Conservation (phyloP, 768 basidiomycete species). For the Dictyophora rubrovolvata region DNA sequence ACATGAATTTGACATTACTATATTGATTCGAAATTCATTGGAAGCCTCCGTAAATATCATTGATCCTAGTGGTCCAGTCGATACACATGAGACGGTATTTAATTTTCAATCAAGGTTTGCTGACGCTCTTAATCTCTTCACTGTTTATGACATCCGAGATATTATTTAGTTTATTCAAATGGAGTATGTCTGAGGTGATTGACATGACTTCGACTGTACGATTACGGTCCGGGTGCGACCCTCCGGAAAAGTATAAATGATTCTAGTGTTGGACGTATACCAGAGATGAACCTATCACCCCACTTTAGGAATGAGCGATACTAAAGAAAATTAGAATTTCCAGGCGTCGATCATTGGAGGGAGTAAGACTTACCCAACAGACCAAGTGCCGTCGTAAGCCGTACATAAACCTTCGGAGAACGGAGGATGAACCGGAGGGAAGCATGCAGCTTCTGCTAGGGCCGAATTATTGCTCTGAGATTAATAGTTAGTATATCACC, state of each 20-base stretch:
- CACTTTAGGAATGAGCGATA: background rate
- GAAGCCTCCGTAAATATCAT: too few relatives aligned
- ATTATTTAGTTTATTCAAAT: too few relatives aligned
- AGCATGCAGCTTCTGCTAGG: background rate
- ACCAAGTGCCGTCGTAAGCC: background rate
- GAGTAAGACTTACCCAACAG: background rate
- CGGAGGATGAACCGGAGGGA: slow-evolving; percentile 2
- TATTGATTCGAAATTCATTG: too few relatives aligned
- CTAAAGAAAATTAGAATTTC: background rate
- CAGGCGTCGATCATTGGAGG: background rate
- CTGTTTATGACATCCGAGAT: too few relatives aligned
- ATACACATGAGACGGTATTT: too few relatives aligned
- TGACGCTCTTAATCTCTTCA: too few relatives aligned
- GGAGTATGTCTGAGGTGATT: too few relatives aligned
- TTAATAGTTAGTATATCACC: background rate
- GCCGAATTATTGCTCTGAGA: background rate
- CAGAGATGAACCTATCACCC: slow-evolving; percentile 23
- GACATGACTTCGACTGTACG: slow-evolving; percentile 7
- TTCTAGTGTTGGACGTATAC: slow-evolving; percentile 87
- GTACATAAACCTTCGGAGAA: slow-evolving; percentile 7
- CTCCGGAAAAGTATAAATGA: slow-evolving; percentile 56
- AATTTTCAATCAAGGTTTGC: too few relatives aligned
- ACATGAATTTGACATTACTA: too few relatives aligned
- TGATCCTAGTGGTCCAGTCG: too few relatives aligned
- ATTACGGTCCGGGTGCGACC: slow-evolving; percentile 51